Percentiles rank a stretch among this genome's conserved stretches.
These are phyloP conservation scores for Colletotrichum sp. DNA, from an alignment of 2,329 filamentous ascomycete species.

Conservation along the genomic window DNA sequence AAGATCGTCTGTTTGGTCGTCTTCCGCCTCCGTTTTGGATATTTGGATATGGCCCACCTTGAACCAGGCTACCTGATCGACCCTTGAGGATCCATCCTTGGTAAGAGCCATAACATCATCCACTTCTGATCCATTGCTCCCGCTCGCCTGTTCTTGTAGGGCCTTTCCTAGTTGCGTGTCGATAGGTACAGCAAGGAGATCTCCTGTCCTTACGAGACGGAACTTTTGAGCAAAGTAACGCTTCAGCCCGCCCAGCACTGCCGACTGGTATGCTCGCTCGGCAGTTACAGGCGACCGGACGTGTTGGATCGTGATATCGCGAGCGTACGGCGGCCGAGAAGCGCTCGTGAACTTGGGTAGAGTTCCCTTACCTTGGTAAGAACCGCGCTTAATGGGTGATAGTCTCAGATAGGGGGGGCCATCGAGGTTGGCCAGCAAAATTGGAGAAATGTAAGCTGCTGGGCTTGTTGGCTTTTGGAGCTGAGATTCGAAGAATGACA, in stretches of 20 bases:
- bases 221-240: slow-evolving; percentile 84
- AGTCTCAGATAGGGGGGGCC: slow-evolving; percentile 80
- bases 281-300: slow-evolving; percentile 88
- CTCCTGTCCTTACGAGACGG: slow-evolving; percentile 83
- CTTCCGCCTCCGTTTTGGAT: slow-evolving; percentile 52
- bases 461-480: slow-evolving; percentile 63
- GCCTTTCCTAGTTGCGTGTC: slow-evolving; percentile 84
- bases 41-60: slow-evolving; percentile 77
- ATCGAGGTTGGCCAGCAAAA: slow-evolving; percentile 85
- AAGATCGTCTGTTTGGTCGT: slow-evolving; percentile 66
- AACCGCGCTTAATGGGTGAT: slow-evolving; percentile 65
- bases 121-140: slow-evolving; percentile 65
- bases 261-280: slow-evolving; percentile 83
- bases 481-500: slow-evolving; percentile 72
- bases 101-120: slow-evolving; percentile 68
- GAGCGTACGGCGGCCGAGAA: slow-evolving; percentile 62
- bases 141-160: slow-evolving; percentile 71
- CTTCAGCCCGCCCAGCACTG: slow-evolving; percentile 85
- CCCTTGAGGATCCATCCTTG: slow-evolving; percentile 39
- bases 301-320: slow-evolving; percentile 86
- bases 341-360: slow-evolving; percentile 61
- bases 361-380: slow-evolving; percentile 54
- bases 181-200: slow-evolving; percentile 86
- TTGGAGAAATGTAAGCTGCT: slow-evolving; percentile 78
- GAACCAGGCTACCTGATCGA: slow-evolving; percentile 85